Evolutionary conservation across 495 filamentous ascomycete genomes (phyloP).

Genomic region (Penicillium malachiteum): DNA sequence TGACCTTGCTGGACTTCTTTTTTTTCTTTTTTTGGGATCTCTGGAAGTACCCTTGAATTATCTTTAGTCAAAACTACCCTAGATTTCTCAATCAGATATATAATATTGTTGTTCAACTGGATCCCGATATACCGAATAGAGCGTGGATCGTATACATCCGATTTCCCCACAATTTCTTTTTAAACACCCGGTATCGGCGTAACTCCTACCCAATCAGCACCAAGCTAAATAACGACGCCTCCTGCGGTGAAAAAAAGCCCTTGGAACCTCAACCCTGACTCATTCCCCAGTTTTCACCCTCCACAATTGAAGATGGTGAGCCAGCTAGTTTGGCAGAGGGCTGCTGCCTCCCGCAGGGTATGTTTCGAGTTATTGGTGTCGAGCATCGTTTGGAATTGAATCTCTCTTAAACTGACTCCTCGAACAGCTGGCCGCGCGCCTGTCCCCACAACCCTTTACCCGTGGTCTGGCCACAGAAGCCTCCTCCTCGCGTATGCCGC

Average conservation of each 20-base stretch:
- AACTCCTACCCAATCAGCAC: constrained; percentile 19
- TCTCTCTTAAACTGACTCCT: constrained; percentile 2
- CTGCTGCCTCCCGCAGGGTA: constrained; percentile 32
- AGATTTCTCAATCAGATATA: too few species aligned
- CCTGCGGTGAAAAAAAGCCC: constrained; percentile 19
- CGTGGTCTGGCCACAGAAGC: constrained; percentile 33
- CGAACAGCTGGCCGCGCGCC: constrained; percentile 24
- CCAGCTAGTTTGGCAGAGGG: constrained; percentile 36
- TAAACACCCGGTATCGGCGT: constrained; percentile 27
- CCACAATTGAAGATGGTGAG: constrained; percentile 34
- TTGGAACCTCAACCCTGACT: constrained; percentile 17
- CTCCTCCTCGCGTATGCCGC: constrained; percentile 33
- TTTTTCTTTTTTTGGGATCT: too few species aligned
- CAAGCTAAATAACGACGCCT: constrained; percentile 21
- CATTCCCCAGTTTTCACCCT: constrained; percentile 21
- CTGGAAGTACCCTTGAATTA: too few species aligned
- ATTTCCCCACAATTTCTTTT: constrained; percentile 12
- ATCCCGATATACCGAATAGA: neutral
- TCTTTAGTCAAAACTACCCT: too few species aligned
- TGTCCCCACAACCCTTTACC: constrained; percentile 29
- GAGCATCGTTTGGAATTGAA: neutral
- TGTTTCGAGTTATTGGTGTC: constrained; percentile 8
- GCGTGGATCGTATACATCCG: neutral
- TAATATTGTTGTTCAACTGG: too few species aligned
- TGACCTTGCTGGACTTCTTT: too few species aligned